Evolutionary conservation across 305 asterid species (phyloP), one percentile per base, ranked within the genome.

Genomic region (Fraxinus nigra): DNA sequence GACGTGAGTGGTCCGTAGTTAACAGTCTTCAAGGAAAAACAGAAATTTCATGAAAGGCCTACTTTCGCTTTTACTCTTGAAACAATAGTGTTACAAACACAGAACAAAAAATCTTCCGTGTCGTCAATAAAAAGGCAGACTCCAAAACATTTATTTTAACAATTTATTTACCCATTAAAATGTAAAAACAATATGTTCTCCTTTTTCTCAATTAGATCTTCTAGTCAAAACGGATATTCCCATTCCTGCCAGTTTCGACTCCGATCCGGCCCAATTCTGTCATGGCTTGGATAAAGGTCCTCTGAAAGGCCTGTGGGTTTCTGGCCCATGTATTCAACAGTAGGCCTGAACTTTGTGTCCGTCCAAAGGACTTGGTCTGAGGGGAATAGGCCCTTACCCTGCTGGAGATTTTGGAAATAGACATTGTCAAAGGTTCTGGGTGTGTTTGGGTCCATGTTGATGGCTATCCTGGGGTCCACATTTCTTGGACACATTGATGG

Each of bases 181-280:
- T 26, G 7, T 65, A n/a, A 24, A 65, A 22, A 22, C 4, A 2
- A 65, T 26, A 9, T 4, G 35, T 33, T 33, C 35, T 33, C 35
- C 35, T 33, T 33, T 33, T 33, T 10, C n/a, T 65, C 16, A 86
- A 37, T 89, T 89, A 65, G 88, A 86, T 61, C 72, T 86, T 22
- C 89, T 89, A 90, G 40, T 89, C 91, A 20, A 82, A 7, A 0
- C 91, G 89, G 11, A 90, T 90, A 63, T 90, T 89, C 1, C 93
- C 93, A 24, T 82, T 59, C 0, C 13, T 63, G 5, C 84, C 83
- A 3, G 88, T 86, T 82, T 87, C 86, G 61, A 89, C 88, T 20
- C 90, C 92, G 61, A 90, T 80, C 89, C 92, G 89, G 13, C 93
- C 93, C 90, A 90, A 70, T 22, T 90, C 87, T 0, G 92, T 90